Evolutionary conservation across 805 yeast genomes (phyloP), one percentile per base, ranked within the genome.

Genomic region (Suhomyces kilbournensis): DNA sequence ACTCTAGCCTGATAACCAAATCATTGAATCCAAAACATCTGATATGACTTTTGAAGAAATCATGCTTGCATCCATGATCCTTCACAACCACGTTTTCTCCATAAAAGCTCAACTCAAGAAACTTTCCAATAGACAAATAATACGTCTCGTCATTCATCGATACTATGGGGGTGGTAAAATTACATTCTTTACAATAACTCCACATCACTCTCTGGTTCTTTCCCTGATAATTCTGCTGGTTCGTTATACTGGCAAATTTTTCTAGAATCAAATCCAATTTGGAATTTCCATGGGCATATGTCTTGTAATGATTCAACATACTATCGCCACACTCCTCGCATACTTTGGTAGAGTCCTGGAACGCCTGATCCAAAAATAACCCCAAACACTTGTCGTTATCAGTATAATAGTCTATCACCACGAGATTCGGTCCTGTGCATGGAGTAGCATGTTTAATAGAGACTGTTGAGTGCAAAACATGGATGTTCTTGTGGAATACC

Each of bases 91-190:
- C 70, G 47, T 67, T 61, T 20, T 64, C 62, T 3, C 77, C 77
- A 88, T 96, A 90, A 64, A 92, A 92, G 28, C 87, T 75, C 20
- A 92, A 72, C 70, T 94, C 98, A 22, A 94, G 72, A 64, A 88
- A 94, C 64, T 96, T 96, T 0, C 98, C 99, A 68, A 94, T 86
- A 0, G 98, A 93, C 57, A 85, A 85, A 62, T 86, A 90, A 86
- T 96, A 92, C 0, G 97, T 85, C 39, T 84, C 84, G 47, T 90
- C 93, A 60, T 88, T 87, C 86, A 96, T 83, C 17, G 89, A 88
- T 12, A 85, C 71, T 5, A 87, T 83, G 0, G 97, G 94, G 2
- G 96, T 84, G 0, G 86, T 76, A 35, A 77, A 80, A 12, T 84
- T 81, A 66, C 99, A 94, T 47, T 76, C 77, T 52, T 86, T 88